Conservation (phyloP, 345 rosid genomes). For the Gossypium anomalum region DNA sequence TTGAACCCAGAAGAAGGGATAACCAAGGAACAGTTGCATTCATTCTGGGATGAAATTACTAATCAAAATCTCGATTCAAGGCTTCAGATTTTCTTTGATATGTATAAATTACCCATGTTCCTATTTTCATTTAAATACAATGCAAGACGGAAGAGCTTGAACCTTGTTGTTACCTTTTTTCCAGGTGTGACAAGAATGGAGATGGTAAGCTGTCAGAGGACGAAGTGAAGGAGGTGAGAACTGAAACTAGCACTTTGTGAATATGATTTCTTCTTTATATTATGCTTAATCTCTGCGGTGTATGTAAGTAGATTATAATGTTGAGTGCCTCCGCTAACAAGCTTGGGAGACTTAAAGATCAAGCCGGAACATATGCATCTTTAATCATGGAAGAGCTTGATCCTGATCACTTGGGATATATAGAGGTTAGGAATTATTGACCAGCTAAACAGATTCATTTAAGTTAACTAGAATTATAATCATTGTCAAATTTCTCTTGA, state of each 20-base stretch:
- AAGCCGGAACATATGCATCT: conserved; percentile 64
- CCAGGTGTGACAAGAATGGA: conserved; percentile 95
- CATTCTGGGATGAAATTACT: conserved; percentile 90
- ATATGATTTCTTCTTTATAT: not conserved
- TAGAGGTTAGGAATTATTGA: conserved; percentile 49
- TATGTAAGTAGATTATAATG: conserved; percentile 48
- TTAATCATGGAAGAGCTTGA: conserved; percentile 98
- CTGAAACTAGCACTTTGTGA: not conserved
- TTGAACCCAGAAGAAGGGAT: conserved; percentile 52
- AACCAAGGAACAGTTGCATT: conserved; percentile 50
- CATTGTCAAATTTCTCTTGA: not conserved
- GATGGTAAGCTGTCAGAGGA: conserved; percentile 85
- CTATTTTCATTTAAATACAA: not conserved
- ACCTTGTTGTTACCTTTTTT: not conserved
- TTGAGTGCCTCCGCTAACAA: conserved; percentile 88
- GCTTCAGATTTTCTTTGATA: conserved; percentile 90
- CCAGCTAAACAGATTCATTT: not conserved
- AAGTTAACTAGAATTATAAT: conserved; percentile 3
- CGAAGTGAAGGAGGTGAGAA: conserved; percentile 77
- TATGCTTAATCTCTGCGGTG: not conserved
- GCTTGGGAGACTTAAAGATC: conserved; percentile 65
- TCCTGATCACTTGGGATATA: conserved; percentile 83
- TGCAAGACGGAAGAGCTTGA: not conserved
- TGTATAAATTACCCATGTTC: conserved; percentile 36
- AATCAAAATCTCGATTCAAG: conserved; percentile 71